phyloP scores from a whole-genome alignment of 1,284 basidiomycete species.

The Fomes fomentarius region DNA sequence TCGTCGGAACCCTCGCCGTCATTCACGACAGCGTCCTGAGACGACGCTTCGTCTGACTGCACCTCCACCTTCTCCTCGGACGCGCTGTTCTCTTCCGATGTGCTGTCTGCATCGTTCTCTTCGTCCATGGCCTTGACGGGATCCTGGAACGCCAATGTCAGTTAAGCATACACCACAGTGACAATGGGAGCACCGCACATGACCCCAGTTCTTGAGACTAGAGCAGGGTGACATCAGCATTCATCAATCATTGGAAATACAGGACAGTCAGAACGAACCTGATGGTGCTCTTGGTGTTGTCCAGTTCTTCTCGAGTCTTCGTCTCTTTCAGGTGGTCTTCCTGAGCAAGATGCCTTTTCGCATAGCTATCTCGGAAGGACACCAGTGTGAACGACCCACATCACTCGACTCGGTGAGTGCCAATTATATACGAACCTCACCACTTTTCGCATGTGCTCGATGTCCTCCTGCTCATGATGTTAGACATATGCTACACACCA shows the following conservation, averaged over 20 bases:
- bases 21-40: not conserved
- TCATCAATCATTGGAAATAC: not conserved
- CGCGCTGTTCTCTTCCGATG: not conserved
- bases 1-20: too few species aligned
- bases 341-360: conserved; percentile 40
- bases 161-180: not conserved
- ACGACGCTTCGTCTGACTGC: not conserved
- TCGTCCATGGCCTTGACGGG: conserved; percentile 32
- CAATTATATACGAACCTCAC: conserved; percentile 30
- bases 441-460: conserved; percentile 42
- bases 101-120: too few species aligned
- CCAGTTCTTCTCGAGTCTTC: conserved; percentile 38
- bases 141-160: conserved; percentile 24
- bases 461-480: conserved; percentile 31
- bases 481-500: not conserved
- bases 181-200: conserved; percentile 27
- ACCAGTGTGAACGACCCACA: not conserved
- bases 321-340: conserved; percentile 40
- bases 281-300: conserved; percentile 40
- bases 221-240: not conserved
- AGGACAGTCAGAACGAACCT: conserved; percentile 27
- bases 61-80: not conserved
- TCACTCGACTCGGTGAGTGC: too few species aligned
- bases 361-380: not conserved
- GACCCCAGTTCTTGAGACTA: conserved; percentile 41